Base-by-base conservation (phyloP, 768 basidiomycete genomes). In the Hygrocybe punicea region DNA sequence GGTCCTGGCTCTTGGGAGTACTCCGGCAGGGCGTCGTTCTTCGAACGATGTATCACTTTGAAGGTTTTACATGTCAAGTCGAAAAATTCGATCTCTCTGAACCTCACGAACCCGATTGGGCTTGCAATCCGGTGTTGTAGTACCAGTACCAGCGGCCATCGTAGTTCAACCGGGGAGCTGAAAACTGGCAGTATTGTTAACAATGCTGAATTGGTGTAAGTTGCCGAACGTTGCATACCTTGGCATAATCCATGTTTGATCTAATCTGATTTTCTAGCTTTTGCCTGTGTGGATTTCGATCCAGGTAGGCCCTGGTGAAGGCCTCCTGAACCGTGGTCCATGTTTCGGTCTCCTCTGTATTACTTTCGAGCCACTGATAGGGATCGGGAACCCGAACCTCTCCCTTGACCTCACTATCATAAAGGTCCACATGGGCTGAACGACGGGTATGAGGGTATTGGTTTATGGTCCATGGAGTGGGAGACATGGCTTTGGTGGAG, bases 71-170 rank as follows among this genome's bases (percentile, higher is more conserved):
- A 24, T 44, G 16, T 39, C 17, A 25, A 7, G 19, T 11, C 16
- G 13, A 23, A 11, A 25, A 14, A 14, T 39, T 52, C 51, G 6
- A 23, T 19, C 29, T 13, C 3, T 7, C 3, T 21, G 16, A 44
- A 42, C 40, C 23, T 73, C 72, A 73, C 52, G 65, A 58, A 78
- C 78, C 71, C 54, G 81, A 75, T 65, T 91, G 89, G 1, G 86
- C 77, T 60, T 90, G 84, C 24, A 92, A 78, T 29, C 90, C 91
- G 52, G 81, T 84, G 71, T 93, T 91, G 65, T 86, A 81, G 64
- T 79, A 81, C 87, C 89, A 90, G 63, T 93, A 93, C 85, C 88
- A 93, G 49, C 79, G 80, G 14, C 78, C 80, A 62, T 91, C 88
- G 13, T 84, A 75, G 58, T 82, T 81, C 52, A 87, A 60, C 11